These are phyloP conservation scores for Coemansia sp. DNA, from an alignment of 192 early-diverging fungal species.

Conservation along the genomic window DNA sequence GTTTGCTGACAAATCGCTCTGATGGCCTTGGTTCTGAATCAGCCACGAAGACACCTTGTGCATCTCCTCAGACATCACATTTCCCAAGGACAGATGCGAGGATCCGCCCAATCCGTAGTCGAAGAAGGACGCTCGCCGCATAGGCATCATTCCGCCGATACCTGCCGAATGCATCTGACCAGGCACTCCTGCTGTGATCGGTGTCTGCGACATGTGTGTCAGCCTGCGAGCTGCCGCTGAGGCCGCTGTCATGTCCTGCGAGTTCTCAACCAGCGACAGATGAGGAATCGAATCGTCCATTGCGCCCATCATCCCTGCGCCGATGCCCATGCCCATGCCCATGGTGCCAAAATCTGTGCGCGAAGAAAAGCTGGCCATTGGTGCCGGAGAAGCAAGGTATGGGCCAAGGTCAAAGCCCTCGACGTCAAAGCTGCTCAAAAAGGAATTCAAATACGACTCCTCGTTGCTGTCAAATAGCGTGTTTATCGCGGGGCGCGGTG, in stretches of 20 bases:
- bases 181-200: background rate
- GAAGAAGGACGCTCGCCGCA: constrained; percentile 30
- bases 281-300: constrained; percentile 53
- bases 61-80: constrained; percentile 50
- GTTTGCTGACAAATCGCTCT: constrained; percentile 4
- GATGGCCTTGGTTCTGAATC: constrained; percentile 40
- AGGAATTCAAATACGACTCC: constrained; percentile 49
- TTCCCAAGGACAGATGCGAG: constrained; percentile 39
- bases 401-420: constrained; percentile 33
- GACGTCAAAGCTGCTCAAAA: constrained; percentile 48
- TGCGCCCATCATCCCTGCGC: constrained; percentile 47
- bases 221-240: constrained; percentile 9
- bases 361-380: constrained; percentile 37
- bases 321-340: constrained; percentile 48
- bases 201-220: constrained; percentile 14
- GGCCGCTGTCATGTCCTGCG: constrained; percentile 10
- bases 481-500: background rate
- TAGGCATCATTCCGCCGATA: constrained; percentile 21
- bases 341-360: constrained; percentile 38
- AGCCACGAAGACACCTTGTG: constrained; percentile 51
- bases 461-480: constrained; percentile 47
- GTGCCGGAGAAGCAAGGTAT: constrained; percentile 36
- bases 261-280: constrained; percentile 36
- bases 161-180: constrained; percentile 4
- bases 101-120: constrained; percentile 47